Percentiles rank a stretch among this genome's conserved stretches.
Conservation (phyloP, 1,284 basidiomycete genomes). For the Lentinula novae-zelandiae region DNA sequence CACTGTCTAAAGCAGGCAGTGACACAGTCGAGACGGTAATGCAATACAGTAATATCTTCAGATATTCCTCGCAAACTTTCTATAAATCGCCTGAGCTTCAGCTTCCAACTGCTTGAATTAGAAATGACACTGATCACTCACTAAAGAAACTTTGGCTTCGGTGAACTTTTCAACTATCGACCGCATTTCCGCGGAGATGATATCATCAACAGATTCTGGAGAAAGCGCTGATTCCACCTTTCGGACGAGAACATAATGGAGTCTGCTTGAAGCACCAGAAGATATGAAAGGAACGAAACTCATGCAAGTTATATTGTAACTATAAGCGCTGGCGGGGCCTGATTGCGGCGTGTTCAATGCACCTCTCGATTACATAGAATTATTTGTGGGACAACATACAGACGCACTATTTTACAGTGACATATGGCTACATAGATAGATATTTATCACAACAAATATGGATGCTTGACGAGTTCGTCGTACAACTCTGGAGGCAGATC, state of each 20-base stretch:
- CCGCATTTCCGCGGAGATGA: constrained; percentile 54
- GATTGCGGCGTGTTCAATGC: background rate
- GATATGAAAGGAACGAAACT: constrained; percentile 64
- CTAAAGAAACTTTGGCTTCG: constrained; percentile 43
- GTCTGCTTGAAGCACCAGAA: constrained; percentile 69
- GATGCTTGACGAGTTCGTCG: constrained; percentile 86
- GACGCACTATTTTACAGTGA: background rate
- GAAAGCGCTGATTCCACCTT: constrained; percentile 60
- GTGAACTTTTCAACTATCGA: constrained; percentile 48
- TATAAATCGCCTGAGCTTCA: constrained; percentile 27
- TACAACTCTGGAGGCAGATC: constrained; percentile 89
- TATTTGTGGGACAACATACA: background rate
- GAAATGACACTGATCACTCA: constrained; percentile 28
- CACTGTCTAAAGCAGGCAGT: constrained; percentile 52
- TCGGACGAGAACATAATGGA: constrained; percentile 68
- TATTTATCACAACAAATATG: constrained; percentile 50
- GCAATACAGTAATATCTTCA: constrained; percentile 70
- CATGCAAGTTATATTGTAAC: constrained; percentile 35
- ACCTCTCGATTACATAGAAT: no score
- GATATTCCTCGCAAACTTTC: constrained; percentile 50
- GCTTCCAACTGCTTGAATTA: constrained; percentile 15
- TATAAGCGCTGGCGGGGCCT: background rate
- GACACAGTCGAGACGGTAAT: constrained; percentile 44
- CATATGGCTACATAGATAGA: background rate
- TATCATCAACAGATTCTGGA: constrained; percentile 51